Base-by-base conservation (phyloP, 192 early-diverging fungal species). In the Backusella liffmaniae region DNA sequence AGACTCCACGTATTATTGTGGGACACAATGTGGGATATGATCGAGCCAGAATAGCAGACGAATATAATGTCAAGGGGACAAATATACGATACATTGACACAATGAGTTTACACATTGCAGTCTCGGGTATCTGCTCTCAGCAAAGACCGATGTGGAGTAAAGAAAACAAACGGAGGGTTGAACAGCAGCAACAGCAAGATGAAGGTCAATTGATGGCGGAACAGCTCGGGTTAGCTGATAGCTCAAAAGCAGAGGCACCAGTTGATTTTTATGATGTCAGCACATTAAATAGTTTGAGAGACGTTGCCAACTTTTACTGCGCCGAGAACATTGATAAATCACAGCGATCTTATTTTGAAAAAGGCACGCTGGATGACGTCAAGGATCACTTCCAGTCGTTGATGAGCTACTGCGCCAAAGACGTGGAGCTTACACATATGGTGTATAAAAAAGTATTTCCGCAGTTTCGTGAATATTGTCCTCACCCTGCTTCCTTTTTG, bases 21-120 rank as follows among this genome's bases (percentile, higher is more conserved):
- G 98, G 98, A 0, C 98, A 99, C 83, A 94, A 97, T 70, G 92
- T 98, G 7, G 92, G 94, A 4, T 99, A 91, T 76, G 98, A 99
- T 81, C 89, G 96, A 5, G 94, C 95, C 13, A 86, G 95, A 6
- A 87, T 98, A 30, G 83, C 87, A 66, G 96, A 97, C 69, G 98
- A 97, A 79, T 98, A 98, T 73, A 81, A 76, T 37, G 16, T 91
- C 3, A 82, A 88, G n/a, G 74, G 80, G 12, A 85, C 91, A 10
- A 77, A 81, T 10, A 84, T 88, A 21, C 85, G 84, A 21, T 98
- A 90, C 79, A 56, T 99, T 9, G 98, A 99, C 80, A 99, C 98
- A 1, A 93, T 99, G 92, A 93, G 92, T 76, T 84, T 99, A 62
- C 98, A 99, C 73, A 92, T 92, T 34, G 92, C 96, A 6, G 89